Evolutionary conservation across 1,284 basidiomycete genomes (phyloP).

Genomic region (Tetrapyrgos nigripes): DNA sequence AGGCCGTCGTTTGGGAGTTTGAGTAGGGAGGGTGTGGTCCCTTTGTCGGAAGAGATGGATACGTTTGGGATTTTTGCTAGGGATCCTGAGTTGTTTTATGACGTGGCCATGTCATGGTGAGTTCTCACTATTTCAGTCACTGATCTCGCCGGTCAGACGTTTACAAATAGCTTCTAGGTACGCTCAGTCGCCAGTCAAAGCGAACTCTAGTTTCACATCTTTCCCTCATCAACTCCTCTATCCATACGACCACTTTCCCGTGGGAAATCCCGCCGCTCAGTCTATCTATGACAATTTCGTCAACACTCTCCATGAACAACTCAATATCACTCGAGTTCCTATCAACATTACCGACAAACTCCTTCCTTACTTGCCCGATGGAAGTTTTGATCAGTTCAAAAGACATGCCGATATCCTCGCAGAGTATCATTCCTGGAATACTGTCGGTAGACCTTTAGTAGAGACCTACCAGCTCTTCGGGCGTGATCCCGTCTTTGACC

Average conservation of each 20-base stretch:
- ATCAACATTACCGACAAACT: constrained; percentile 35
- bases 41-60: constrained; percentile 45
- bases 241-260: constrained; percentile 41
- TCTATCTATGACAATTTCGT: constrained; percentile 35
- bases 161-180: constrained; percentile 26
- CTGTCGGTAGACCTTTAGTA: constrained; percentile 36
- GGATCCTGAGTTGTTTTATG: constrained; percentile 34
- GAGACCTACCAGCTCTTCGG: constrained; percentile 28
- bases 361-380: constrained; percentile 33
- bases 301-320: constrained; percentile 25
- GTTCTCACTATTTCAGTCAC: constrained; percentile 4
- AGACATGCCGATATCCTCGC: constrained; percentile 35
- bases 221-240: constrained; percentile 38
- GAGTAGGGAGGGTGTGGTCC: constrained; percentile 36
- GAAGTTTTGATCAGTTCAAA: constrained; percentile 33
- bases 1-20: constrained; percentile 38
- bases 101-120: constrained; percentile 33
- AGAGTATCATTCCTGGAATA: constrained; percentile 39
- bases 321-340: constrained; percentile 29
- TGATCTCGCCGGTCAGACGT: not conserved
- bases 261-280: constrained; percentile 35
- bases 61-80: constrained; percentile 41
- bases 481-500: constrained; percentile 34
- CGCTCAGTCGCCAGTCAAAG: constrained; percentile 31
- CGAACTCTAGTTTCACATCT: constrained; percentile 23